phyloP scores from a whole-genome alignment of 331 rosid genomes.

The Malus hybrid region DNA sequence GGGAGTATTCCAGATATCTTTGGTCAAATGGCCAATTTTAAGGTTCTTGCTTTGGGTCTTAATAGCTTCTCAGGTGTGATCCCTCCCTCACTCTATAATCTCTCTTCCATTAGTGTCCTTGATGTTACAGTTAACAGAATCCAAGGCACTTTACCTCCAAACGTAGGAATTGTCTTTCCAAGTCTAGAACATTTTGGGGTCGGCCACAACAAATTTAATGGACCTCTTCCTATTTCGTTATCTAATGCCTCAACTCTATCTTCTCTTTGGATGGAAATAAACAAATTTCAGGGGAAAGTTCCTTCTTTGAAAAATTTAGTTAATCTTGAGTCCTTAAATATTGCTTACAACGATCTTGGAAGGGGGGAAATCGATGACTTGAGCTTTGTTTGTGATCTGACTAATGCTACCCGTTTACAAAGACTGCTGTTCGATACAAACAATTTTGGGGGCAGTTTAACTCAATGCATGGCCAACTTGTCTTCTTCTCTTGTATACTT shows the following conservation, averaged over 20 bases:
- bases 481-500: background rate
- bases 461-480: background rate
- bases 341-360: background rate
- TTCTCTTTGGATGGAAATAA: rapidly evolving
- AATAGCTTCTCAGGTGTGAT: background rate
- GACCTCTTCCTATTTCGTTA: conserved; percentile 3
- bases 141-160: background rate
- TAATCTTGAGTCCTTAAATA: background rate
- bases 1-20: background rate
- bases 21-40: background rate
- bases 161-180: background rate
- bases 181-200: background rate
- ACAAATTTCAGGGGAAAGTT: background rate
- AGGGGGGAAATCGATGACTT: background rate
- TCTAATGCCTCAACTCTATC: background rate
- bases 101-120: background rate
- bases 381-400: background rate
- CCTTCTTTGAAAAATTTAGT: background rate
- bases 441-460: background rate
- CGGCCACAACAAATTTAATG: rapidly evolving
- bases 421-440: rapidly evolving
- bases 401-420: background rate
- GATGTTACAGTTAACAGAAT: rapidly evolving
- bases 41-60: rapidly evolving
- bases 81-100: background rate